Evolutionary conservation across 2,329 filamentous ascomycete species (phyloP).

Genomic region (Aureobasidium sp.): DNA sequence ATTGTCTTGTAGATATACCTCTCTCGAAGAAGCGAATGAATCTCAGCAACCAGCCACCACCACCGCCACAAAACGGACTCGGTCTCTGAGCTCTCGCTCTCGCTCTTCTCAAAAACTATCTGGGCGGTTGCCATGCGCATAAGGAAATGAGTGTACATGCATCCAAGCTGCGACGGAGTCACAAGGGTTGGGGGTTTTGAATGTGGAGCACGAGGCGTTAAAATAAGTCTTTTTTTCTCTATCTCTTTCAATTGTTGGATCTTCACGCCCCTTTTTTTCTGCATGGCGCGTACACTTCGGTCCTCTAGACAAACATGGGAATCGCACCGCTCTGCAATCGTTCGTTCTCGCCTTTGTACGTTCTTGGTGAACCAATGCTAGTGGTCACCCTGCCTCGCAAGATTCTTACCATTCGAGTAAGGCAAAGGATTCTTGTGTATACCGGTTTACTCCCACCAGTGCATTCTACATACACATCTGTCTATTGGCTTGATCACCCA

Average conservation of each 20-base stretch:
- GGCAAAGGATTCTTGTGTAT: no score
- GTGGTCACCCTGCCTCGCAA: neutral
- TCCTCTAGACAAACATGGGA: neutral
- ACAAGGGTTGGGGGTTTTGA: neutral
- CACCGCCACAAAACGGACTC: neutral
- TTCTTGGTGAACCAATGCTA: no score
- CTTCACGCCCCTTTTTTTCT: neutral
- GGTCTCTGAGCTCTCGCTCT: neutral
- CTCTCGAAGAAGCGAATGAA: neutral
- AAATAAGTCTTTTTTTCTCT: neutral
- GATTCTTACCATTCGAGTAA: neutral
- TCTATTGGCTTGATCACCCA: no score
- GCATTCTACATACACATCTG: no score
- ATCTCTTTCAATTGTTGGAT: neutral
- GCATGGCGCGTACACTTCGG: constrained; percentile 1
- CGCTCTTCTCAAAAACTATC: neutral
- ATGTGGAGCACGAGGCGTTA: neutral
- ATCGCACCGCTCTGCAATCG: neutral
- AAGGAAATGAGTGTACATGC: constrained; percentile 6
- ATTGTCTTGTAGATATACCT: constrained; percentile 1
- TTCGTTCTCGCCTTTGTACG: neutral
- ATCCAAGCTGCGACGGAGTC: constrained; percentile 5
- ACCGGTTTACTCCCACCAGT: no score
- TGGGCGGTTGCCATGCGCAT: neutral
- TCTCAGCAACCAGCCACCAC: neutral